A percentile compares a stretch with the other conserved stretches of the same genome.
phyloP scores from a whole-genome alignment of 768 basidiomycete species.

The Collybia sp. region DNA sequence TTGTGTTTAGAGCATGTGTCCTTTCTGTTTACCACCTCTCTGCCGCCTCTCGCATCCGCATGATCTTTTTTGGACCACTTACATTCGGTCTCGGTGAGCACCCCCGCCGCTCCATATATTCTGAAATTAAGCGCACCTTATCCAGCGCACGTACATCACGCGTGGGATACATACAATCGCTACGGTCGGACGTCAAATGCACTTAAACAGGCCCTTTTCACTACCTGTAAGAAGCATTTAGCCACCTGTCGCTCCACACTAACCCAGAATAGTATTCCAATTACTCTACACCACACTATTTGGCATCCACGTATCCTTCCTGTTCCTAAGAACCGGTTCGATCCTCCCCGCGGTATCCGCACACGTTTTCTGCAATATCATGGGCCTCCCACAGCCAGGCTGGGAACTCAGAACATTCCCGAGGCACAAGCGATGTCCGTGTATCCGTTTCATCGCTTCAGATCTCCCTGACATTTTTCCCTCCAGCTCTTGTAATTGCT shows the following conservation, averaged over 20 bases:
- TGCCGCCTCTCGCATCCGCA: slow-evolving; percentile 43
- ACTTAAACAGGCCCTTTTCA: slow-evolving; percentile 52
- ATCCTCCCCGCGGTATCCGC: slow-evolving; percentile 72
- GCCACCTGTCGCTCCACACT: background rate
- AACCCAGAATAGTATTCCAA: slow-evolving; percentile 64
- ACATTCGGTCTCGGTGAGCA: slow-evolving; percentile 82
- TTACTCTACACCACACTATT: slow-evolving; percentile 89
- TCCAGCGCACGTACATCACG: slow-evolving; percentile 89
- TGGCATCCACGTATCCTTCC: slow-evolving; percentile 81
- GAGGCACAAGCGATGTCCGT: no score
- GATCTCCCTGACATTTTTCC: no score
- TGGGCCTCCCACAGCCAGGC: slow-evolving; percentile 73
- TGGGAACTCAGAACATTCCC: no score
- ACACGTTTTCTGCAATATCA: slow-evolving; percentile 91
- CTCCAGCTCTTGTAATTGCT: no score
- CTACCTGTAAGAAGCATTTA: slow-evolving; percentile 35
- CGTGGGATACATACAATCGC: slow-evolving; percentile 77
- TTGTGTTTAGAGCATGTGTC: slow-evolving; percentile 86
- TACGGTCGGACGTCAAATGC: slow-evolving; percentile 68
- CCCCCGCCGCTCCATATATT: background rate
- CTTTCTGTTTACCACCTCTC: slow-evolving; percentile 70
- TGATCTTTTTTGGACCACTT: slow-evolving; percentile 80
- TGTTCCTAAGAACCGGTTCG: slow-evolving; percentile 85
- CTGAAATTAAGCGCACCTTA: background rate
- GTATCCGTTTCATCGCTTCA: no score